Evolutionary conservation across 371 early-diverging fungal genomes (phyloP).

Genomic region (Mycotypha africana): DNA sequence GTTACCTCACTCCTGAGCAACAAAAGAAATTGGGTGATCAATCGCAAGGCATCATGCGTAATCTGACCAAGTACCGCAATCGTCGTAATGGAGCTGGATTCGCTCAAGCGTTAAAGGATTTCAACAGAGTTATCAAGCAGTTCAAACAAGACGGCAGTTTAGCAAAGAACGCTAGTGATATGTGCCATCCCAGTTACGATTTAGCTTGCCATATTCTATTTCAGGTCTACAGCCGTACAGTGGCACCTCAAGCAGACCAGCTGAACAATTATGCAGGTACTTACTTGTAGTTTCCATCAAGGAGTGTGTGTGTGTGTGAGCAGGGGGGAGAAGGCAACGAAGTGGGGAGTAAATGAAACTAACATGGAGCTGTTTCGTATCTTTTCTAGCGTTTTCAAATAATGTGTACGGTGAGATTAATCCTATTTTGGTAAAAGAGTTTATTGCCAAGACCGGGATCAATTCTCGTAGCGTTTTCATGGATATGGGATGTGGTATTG

Average conservation of each 20-base stretch:
- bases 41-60: slow-evolving; percentile 67
- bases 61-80: slow-evolving; percentile 75
- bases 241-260: slow-evolving; percentile 76
- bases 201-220: slow-evolving; percentile 80
- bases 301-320: too few relatives aligned
- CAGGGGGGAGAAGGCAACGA: too few relatives aligned
- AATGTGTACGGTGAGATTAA: slow-evolving; percentile 96
- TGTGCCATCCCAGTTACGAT: slow-evolving; percentile 54
- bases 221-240: slow-evolving; percentile 86
- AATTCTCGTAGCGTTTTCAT: slow-evolving; percentile 71
- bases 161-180: slow-evolving; percentile 29
- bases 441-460: slow-evolving; percentile 72
- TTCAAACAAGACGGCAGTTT: slow-evolving; percentile 33
- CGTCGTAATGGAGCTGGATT: slow-evolving; percentile 67
- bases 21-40: slow-evolving; percentile 58
- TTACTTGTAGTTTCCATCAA: background rate
- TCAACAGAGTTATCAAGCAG: slow-evolving; percentile 59
- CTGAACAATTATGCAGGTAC: slow-evolving; percentile 78
- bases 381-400: slow-evolving; percentile 74
- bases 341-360: too few relatives aligned
- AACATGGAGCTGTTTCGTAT: too few relatives aligned
- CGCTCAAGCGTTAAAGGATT: slow-evolving; percentile 62
- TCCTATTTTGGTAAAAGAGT: slow-evolving; percentile 75
- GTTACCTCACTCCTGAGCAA: slow-evolving; percentile 53
- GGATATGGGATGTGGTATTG: slow-evolving; percentile 94